Conservation (phyloP, 768 basidiomycete genomes). For the Porpolomopsis calyptriformis region DNA sequence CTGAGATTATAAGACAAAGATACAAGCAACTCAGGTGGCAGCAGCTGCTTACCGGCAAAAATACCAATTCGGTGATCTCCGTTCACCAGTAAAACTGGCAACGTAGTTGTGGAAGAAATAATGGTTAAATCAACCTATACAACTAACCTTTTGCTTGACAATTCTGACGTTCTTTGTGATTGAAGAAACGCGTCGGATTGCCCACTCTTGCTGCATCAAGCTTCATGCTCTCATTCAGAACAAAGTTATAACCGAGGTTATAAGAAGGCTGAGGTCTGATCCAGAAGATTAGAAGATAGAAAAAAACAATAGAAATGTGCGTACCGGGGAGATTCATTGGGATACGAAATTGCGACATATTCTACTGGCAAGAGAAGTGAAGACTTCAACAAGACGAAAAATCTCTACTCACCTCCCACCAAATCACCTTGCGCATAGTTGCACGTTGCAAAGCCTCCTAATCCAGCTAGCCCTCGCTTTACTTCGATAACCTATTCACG, state of each 20-base stretch:
- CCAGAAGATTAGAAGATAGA: background rate
- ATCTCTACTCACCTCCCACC: slow-evolving; percentile 1
- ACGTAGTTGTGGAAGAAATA: background rate
- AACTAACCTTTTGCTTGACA: slow-evolving; percentile 12
- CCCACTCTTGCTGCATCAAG: slow-evolving; percentile 16
- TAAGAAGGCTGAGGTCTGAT: background rate
- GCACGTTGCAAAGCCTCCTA: slow-evolving; percentile 4
- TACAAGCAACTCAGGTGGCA: too few relatives aligned
- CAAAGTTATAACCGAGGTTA: slow-evolving; percentile 9
- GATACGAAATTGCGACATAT: background rate
- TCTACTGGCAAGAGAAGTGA: background rate
- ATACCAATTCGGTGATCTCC: slow-evolving; percentile 16
- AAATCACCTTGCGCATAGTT: background rate
- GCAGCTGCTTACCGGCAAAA: slow-evolving; percentile 11
- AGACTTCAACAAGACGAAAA: background rate
- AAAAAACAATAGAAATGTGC: background rate
- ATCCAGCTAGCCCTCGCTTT: background rate
- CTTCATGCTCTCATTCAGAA: background rate
- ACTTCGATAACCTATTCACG: slow-evolving; percentile 2
- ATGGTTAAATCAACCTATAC: background rate
- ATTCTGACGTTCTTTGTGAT: slow-evolving; percentile 11
- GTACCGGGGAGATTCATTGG: too few relatives aligned
- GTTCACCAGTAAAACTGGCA: slow-evolving; percentile 12
- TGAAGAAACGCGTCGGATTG: slow-evolving; percentile 19
- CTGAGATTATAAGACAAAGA: slow-evolving; percentile 3